phyloP scores from a whole-genome alignment of 306 rosid genomes.

The Cucumis sativus region DNA sequence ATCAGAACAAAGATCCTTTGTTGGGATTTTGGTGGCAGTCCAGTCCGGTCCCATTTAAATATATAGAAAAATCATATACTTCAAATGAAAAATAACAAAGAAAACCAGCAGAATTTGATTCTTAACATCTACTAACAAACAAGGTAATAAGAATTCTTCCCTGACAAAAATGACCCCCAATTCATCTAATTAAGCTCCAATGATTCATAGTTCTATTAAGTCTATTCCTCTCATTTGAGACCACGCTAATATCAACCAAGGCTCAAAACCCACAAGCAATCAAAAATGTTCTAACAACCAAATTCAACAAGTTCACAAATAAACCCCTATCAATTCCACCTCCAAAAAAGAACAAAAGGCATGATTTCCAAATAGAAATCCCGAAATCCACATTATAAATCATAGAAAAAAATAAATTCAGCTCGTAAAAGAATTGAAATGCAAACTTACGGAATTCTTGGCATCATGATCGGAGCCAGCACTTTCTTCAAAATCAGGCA shows the following conservation, averaged over 20 bases:
- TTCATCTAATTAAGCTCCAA: background rate
- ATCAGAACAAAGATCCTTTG: background rate
- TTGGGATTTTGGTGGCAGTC: background rate
- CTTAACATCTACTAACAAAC: background rate
- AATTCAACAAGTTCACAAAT: background rate
- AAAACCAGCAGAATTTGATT: background rate
- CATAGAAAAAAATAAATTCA: constrained; percentile 5
- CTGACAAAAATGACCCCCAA: background rate
- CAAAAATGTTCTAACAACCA: background rate
- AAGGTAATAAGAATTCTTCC: background rate
- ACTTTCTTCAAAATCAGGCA: constrained; percentile 64
- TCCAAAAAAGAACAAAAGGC: background rate
- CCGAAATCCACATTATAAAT: background rate
- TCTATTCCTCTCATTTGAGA: background rate
- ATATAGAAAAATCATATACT: background rate
- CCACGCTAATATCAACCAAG: background rate
- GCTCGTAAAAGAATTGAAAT: background rate
- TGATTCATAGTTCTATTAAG: background rate
- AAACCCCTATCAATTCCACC: background rate
- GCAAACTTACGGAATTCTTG: constrained; percentile 40
- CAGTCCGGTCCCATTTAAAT: background rate
- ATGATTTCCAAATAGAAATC: background rate
- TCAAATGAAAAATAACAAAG: background rate
- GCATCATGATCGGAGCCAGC: constrained; percentile 19
- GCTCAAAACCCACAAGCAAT: background rate